Evolutionary conservation across 2,329 filamentous ascomycete species (phyloP), one percentile per base, ranked within the genome.

Genomic region (Xylaria sp.): DNA sequence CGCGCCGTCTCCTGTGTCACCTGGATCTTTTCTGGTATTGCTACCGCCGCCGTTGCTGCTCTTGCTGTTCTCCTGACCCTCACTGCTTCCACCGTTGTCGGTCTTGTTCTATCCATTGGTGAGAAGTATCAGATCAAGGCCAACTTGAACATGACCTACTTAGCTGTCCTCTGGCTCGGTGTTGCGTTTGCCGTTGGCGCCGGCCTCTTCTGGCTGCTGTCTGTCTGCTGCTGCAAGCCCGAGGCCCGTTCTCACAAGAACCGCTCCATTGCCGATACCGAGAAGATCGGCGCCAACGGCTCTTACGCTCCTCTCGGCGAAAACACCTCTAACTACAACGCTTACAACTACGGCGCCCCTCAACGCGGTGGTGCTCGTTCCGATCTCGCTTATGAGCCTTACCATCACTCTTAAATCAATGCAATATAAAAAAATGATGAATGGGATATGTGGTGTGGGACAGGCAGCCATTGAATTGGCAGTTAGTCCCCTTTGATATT

Each of bases 161-260:
- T 94, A 57, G 81, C 81, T 42, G 77, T 86, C 18, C 84, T 89
- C 68, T 97, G 92, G 91, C 79, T 97, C 61, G 87, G 87, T 49
- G 87, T 88, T 46, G 89, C 84, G 34, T 92, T 95, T 72, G 87
- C 88, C 63, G 72, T 94, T 39, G 90, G 75, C 48, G 88, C 89
- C 6, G 85, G 84, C 65, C 76, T 96, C 72, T 97, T 97, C 87
- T 97, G 94, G 93, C 78, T 92, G 71, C 85, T 95, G 74, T 91
- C 87, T 74, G 83, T 89, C 70, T 97, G 93, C 87, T 97, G 92
- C 85, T 96, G 92, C 81, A 86, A 83, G 59, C 76, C 78, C 67
- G 90, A 91, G 65, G 74, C 72, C 67, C 73, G 72, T 63, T 62
- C 68, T 52, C 67, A 72, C 64, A 71, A 65, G 48, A 59, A 65